phyloP scores from a whole-genome alignment of 2,329 filamentous ascomycete species.

The Saccharata proteae region DNA sequence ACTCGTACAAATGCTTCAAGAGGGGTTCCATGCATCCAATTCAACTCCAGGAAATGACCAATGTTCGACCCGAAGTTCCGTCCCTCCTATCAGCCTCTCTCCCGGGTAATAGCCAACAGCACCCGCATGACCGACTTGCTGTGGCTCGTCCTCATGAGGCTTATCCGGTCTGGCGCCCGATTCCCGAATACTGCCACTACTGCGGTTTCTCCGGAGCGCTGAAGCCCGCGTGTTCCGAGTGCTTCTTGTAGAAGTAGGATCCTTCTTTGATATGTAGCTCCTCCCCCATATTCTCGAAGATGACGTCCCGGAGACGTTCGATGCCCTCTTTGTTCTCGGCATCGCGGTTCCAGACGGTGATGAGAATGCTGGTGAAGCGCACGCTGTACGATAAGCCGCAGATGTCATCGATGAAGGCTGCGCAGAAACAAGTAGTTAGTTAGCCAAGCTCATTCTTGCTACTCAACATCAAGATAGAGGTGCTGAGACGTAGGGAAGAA shows the following conservation, averaged over 20 bases:
- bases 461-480: conserved; percentile 2
- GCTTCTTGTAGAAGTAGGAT: conserved; percentile 75
- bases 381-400: conserved; percentile 81
- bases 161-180: no score
- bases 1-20: no score
- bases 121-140: no score
- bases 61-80: no score
- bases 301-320: conserved; percentile 58
- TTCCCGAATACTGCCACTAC: no score
- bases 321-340: conserved; percentile 68
- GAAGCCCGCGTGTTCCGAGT: conserved; percentile 78
- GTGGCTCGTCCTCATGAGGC: no score
- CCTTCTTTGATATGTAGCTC: conserved; percentile 58
- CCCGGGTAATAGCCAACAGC: no score
- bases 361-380: conserved; percentile 77
- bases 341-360: conserved; percentile 90
- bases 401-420: conserved; percentile 58
- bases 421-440: not conserved
- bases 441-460: conserved; percentile 6
- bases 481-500: not conserved
- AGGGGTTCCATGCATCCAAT: no score
- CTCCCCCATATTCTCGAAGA: conserved; percentile 59
- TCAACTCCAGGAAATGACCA: no score
- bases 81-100: no score
- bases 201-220: conserved; percentile 3